Conservation (phyloP, 176 grass and related monocot genomes). For the Carex parvula region DNA sequence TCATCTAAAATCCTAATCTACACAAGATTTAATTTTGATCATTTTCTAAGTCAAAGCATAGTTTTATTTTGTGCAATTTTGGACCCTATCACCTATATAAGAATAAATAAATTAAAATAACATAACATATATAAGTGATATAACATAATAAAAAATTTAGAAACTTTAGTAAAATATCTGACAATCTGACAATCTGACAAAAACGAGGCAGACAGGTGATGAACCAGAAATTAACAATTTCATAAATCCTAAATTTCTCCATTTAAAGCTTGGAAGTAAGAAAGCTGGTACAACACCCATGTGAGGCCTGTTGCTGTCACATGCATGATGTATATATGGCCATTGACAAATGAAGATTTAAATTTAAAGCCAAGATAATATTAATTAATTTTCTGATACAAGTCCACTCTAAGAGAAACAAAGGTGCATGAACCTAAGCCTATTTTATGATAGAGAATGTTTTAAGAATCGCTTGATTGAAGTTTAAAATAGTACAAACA, state of each 20-base stretch:
- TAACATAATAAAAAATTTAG: too few relatives aligned
- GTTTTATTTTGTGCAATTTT: too few relatives aligned
- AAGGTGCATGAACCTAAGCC: background rate
- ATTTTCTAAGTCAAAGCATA: too few relatives aligned
- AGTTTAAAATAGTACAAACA: background rate
- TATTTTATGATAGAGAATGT: conserved; percentile 1
- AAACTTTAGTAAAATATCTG: background rate
- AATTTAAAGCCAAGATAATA: background rate
- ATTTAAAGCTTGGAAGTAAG: background rate
- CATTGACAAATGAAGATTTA: background rate
- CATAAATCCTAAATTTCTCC: background rate
- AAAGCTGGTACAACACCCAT: background rate
- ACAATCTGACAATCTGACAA: background rate
- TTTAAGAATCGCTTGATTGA: background rate
- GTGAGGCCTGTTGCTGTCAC: background rate
- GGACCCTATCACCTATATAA: too few relatives aligned
- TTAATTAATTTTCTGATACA: background rate
- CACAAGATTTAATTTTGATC: too few relatives aligned
- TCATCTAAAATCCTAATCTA: too few relatives aligned
- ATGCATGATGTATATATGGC: background rate
- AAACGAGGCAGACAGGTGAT: too few relatives aligned
- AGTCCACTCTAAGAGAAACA: background rate
- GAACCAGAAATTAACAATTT: background rate
- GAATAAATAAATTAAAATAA: too few relatives aligned
- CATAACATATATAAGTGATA: too few relatives aligned